Base-by-base conservation (phyloP, 2,329 filamentous ascomycete genomes). In the Penicillium sp. region DNA sequence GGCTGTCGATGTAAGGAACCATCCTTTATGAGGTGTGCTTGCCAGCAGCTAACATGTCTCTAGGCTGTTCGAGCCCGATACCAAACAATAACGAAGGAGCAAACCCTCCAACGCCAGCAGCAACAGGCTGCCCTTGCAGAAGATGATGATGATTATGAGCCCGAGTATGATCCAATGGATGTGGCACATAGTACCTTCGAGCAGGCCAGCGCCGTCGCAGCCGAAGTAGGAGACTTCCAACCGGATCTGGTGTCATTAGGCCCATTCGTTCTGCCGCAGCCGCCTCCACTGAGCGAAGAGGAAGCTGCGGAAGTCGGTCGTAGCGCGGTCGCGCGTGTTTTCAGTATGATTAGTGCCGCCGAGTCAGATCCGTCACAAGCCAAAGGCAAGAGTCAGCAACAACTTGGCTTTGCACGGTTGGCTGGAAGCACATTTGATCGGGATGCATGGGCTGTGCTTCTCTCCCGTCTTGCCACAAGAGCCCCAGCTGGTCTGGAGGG, bases 111-210 rank as follows among this genome's bases (percentile, higher is more conserved):
- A 57, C 68, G 53, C 47, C 60, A 56, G 57, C 67, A 57, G 60
- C 66, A 55, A n/a, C 61, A 64, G 18, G 49, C 53, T 10, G 50
- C 57, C 3, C 62, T 60, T 3, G 69, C 68, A 41, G 84, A 86
- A 7, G 90, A 95, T 37, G 91, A 95, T 18, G 89, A 95, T 57
- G 89, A 95, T 60, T 96, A 96, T 64, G 92, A 96, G 62, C 91
- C 92, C 0, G 88, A 95, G 63, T 90, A 89, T 59, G 83, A 86
- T 51, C 80, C 86, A 7, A 82, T 83, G 31, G 89, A 95, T 67
- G 49, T 66, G 27, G 39, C 63, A 20, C 61, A 62, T 2, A 53
- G 61, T 33, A 55, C 54, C 18, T 42, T 54, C 1, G 60, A 58
- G 23, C 60, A 64, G 44, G 84, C 82, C 1, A 87, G 90, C 62